Evolutionary conservation across 805 yeast genomes (phyloP).

Genomic region (Zygotorulaspora danielsina): DNA sequence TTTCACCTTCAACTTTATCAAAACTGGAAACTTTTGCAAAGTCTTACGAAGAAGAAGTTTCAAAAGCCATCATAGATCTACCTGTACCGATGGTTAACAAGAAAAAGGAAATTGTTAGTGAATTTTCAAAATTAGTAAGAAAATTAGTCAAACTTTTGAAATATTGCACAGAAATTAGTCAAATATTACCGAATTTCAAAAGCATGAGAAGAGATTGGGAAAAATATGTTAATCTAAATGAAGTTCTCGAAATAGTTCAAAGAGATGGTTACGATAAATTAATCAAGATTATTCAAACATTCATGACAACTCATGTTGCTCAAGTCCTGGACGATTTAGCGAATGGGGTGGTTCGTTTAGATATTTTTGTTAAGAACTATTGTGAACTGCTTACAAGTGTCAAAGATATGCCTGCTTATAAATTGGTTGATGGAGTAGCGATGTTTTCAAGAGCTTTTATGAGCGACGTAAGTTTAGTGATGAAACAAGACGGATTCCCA

Average conservation of each 20-base stretch:
- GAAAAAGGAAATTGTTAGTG: conserved; percentile 51
- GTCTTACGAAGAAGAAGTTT: conserved; percentile 44
- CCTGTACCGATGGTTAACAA: conserved; percentile 49
- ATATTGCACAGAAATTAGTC: conserved; percentile 46
- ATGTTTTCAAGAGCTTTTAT: conserved; percentile 27
- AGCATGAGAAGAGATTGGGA: conserved; percentile 59
- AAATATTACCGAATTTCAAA: conserved; percentile 35
- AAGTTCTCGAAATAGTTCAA: conserved; percentile 22
- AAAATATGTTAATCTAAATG: conserved; percentile 40
- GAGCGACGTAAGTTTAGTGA: conserved; percentile 22
- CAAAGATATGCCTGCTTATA: conserved; percentile 17
- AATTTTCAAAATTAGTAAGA: conserved; percentile 49
- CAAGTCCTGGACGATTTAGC: conserved; percentile 12
- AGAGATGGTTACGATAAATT: conserved; percentile 17
- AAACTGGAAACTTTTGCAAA: conserved; percentile 53
- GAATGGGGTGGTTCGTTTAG: conserved; percentile 12
- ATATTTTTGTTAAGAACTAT: conserved; percentile 11
- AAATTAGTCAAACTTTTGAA: conserved; percentile 51
- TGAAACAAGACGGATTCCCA: conserved; percentile 15
- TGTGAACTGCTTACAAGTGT: conserved; percentile 18
- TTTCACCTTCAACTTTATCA: conserved; percentile 52
- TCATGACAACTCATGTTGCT: conserved; percentile 13
- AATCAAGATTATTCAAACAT: conserved; percentile 16
- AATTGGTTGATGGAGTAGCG: conserved; percentile 22
- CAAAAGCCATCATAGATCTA: conserved; percentile 40